phyloP scores from a whole-genome alignment of 345 rosid genomes.

The Hibiscus mutabilis region DNA sequence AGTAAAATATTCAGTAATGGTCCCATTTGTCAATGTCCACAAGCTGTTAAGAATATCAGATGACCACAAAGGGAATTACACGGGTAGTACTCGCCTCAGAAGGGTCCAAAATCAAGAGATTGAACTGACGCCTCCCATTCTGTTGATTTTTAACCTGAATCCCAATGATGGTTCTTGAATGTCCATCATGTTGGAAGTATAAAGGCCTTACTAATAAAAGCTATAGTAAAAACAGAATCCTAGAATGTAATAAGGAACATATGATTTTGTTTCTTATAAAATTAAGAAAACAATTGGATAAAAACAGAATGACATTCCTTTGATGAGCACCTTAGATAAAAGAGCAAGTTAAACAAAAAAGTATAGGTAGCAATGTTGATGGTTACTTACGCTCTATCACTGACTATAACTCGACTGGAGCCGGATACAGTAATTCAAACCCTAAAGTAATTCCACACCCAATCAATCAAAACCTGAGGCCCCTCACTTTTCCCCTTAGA shows the following conservation, averaged over 20 bases:
- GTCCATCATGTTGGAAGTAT: slow-evolving; percentile 85
- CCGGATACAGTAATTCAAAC: slow-evolving; percentile 20
- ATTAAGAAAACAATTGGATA: background rate
- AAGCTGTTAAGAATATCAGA: background rate
- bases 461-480: slow-evolving; percentile 47
- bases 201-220: slow-evolving; percentile 53
- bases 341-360: background rate
- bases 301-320: background rate
- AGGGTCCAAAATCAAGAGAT: slow-evolving; percentile 69
- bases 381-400: slow-evolving; percentile 42
- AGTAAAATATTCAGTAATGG: background rate
- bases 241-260: background rate
- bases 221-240: slow-evolving; percentile 11
- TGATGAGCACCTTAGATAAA: background rate
- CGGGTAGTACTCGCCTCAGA: slow-evolving; percentile 42
- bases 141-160: slow-evolving; percentile 46
- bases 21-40: background rate
- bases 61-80: background rate
- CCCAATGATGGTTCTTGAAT: slow-evolving; percentile 72
- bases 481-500: slow-evolving; percentile 25
- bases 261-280: background rate
- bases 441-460: slow-evolving; percentile 81
- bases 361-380: background rate
- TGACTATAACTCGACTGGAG: slow-evolving; percentile 30
- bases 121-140: slow-evolving; percentile 37